phyloP scores from a whole-genome alignment of 495 filamentous ascomycete species.

The Parachaetomium inaequale region DNA sequence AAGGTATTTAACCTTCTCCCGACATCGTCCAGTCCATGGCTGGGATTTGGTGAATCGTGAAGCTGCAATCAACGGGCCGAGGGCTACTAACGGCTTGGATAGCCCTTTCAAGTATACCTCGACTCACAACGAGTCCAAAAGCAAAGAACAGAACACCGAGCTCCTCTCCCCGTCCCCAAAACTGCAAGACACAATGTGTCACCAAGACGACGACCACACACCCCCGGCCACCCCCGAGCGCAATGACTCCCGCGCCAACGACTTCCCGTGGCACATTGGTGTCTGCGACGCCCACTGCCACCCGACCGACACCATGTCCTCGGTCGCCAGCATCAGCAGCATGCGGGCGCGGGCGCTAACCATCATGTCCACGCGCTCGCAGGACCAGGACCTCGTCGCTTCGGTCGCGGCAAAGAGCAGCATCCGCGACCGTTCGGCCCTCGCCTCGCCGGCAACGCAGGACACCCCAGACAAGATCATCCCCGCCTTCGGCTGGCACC shows the following conservation, averaged over 20 bases:
- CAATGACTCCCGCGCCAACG: constrained; percentile 11
- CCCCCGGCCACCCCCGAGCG: neutral
- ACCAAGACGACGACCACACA: constrained; percentile 10
- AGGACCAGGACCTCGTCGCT: constrained; percentile 84
- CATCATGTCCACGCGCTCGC: constrained; percentile 80
- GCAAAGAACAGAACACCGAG: no score
- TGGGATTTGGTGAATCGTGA: no score
- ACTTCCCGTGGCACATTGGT: constrained; percentile 80
- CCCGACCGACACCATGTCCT: constrained; percentile 92
- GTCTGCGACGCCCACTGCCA: constrained; percentile 94
- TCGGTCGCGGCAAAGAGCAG: constrained; percentile 54
- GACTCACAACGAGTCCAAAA: neutral
- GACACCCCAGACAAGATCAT: constrained; percentile 47
- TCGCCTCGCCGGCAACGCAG: constrained; percentile 9
- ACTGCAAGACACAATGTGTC: constrained; percentile 12
- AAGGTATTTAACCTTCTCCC: no score
- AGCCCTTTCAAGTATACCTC: no score
- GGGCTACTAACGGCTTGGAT: no score
- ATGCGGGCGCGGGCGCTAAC: constrained; percentile 80
- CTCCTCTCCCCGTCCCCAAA: no score
- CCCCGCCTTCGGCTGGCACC: constrained; percentile 96
- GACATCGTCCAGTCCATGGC: no score
- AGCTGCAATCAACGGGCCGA: no score
- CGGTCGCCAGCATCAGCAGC: constrained; percentile 57
- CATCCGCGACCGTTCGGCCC: constrained; percentile 21